Conservation (phyloP, 805 yeast genomes). For the Blastobotrys chiropterorum region DNA sequence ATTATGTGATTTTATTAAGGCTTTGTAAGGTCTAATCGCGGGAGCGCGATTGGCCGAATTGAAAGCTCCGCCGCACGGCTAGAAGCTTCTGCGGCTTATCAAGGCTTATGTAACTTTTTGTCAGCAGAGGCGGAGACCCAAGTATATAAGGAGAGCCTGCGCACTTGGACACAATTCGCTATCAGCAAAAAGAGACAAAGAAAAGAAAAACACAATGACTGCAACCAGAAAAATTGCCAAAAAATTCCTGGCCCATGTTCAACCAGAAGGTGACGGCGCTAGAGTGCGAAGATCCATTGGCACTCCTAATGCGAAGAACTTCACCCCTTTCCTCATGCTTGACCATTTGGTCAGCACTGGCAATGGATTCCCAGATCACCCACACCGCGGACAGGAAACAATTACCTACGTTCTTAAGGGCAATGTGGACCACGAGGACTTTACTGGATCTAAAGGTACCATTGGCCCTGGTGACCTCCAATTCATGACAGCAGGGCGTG, state of each 20-base stretch:
- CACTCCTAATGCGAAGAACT: constrained; percentile 55
- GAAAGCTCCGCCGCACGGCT: background rate
- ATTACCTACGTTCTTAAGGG: constrained; percentile 61
- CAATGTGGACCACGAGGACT: constrained; percentile 72
- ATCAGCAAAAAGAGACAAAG: background rate
- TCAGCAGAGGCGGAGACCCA: background rate
- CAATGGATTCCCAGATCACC: constrained; percentile 77
- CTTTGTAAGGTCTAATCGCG: too few species aligned
- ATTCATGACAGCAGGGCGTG: constrained; percentile 89
- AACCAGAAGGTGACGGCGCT: constrained; percentile 82
- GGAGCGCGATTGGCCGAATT: too few species aligned
- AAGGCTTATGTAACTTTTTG: background rate
- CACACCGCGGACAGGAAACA: constrained; percentile 77
- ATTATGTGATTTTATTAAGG: too few species aligned
- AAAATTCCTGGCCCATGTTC: constrained; percentile 54
- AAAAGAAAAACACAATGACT: constrained; percentile 5
- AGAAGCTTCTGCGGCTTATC: background rate
- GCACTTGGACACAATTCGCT: background rate
- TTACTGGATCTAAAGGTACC: constrained; percentile 73
- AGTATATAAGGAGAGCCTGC: background rate
- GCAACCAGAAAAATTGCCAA: constrained; percentile 42
- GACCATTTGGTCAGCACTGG: constrained; percentile 69
- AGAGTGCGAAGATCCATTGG: constrained; percentile 77
- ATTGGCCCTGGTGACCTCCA: constrained; percentile 77
- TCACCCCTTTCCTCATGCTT: constrained; percentile 72